Conservation (phyloP, 148 eudicot genomes). For the Rhododendron ferrugineum region DNA sequence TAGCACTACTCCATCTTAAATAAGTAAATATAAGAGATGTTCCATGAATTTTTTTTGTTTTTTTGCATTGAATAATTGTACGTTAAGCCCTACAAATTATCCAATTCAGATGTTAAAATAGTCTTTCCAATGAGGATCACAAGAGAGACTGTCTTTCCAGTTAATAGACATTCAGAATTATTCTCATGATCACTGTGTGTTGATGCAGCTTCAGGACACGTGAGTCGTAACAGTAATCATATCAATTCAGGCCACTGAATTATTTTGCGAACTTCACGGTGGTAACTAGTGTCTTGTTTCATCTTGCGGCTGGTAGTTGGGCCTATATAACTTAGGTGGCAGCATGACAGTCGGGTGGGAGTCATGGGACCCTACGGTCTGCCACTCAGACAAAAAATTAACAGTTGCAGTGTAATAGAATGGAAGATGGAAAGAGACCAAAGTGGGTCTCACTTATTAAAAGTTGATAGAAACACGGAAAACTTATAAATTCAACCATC, state of each 20-base stretch:
- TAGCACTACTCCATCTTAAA: neutral
- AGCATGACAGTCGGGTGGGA: neutral
- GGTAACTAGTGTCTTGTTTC: neutral
- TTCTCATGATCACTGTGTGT: neutral
- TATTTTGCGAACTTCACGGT: neutral
- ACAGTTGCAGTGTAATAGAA: neutral
- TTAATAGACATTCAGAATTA: neutral
- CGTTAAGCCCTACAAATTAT: neutral
- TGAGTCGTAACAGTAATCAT: neutral
- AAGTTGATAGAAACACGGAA: neutral
- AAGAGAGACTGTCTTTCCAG: neutral
- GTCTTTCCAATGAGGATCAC: neutral
- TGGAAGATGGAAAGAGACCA: neutral
- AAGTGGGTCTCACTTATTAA: neutral
- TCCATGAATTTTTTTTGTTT: neutral
- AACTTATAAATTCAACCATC: neutral
- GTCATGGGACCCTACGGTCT: neutral
- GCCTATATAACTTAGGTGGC: neutral
- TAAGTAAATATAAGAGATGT: neutral
- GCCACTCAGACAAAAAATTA: neutral
- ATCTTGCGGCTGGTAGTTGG: neutral
- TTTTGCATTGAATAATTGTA: neutral
- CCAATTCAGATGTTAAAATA: neutral
- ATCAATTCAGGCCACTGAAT: neutral
- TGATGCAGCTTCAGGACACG: neutral